Conservation (phyloP, 2,329 filamentous ascomycete species). For the Ascochyta viciae-villosae region DNA sequence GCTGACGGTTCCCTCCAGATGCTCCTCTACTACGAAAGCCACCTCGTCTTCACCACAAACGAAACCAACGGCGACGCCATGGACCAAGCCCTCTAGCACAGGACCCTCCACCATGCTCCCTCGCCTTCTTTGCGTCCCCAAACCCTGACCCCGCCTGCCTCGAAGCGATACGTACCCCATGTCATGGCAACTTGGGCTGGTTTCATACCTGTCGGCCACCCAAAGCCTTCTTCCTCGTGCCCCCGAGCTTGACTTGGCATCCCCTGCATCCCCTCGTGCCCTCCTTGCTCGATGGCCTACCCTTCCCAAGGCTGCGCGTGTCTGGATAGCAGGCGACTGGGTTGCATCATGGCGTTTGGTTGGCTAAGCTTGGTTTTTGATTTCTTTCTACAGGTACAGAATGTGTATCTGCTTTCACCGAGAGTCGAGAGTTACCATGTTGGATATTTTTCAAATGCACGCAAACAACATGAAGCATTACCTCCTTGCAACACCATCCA, state of each 20-base stretch:
- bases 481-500: too few relatives aligned
- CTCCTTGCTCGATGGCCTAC: not conserved
- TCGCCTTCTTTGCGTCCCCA: not conserved
- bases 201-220: not conserved
- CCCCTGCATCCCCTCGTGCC: not conserved
- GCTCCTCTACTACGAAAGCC: slow-evolving; percentile 60
- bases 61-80: slow-evolving; percentile 18
- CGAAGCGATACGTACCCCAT: not conserved
- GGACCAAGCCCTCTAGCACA: slow-evolving; percentile 2
- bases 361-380: not conserved
- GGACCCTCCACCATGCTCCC: not conserved
- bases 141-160: not conserved
- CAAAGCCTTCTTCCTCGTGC: not conserved
- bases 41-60: slow-evolving; percentile 47
- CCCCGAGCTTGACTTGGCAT: not conserved
- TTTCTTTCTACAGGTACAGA: too few relatives aligned
- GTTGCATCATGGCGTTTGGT: slow-evolving; percentile 5
- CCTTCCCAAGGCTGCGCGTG: too few relatives aligned
- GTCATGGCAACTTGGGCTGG: not conserved
- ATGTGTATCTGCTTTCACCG: too few relatives aligned
- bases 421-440: too few relatives aligned
- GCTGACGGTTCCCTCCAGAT: slow-evolving; percentile 30
- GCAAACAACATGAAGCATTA: too few relatives aligned
- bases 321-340: not conserved
- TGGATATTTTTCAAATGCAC: too few relatives aligned